phyloP scores from a whole-genome alignment of 2,329 filamentous ascomycete genomes.

The Magnaporthiopsis incrustans region DNA sequence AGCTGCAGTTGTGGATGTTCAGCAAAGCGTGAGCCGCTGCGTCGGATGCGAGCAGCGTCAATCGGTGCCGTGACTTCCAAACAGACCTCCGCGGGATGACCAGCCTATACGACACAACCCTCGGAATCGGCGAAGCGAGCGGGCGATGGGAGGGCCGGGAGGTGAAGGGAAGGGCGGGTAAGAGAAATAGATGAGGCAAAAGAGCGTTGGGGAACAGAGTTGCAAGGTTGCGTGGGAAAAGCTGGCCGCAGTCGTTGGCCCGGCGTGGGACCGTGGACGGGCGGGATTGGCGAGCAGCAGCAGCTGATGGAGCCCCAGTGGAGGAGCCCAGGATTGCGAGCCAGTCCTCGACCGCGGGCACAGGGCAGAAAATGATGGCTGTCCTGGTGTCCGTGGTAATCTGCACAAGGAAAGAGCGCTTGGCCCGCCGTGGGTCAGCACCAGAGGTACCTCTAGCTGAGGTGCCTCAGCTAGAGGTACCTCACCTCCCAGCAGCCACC shows the following conservation, averaged over 20 bases:
- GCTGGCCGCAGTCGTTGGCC: constrained; percentile 1
- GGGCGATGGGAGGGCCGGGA: neutral
- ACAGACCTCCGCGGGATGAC: neutral
- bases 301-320: neutral
- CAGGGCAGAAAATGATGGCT: neutral
- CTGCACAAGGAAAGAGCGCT: neutral
- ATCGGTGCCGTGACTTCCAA: neutral
- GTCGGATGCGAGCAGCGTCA: neutral
- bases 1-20: neutral
- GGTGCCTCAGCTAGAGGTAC: too few relatives aligned
- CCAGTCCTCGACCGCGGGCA: neutral
- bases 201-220: constrained; percentile 3
- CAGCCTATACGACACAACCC: neutral
- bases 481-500: neutral
- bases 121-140: neutral
- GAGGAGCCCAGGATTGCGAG: neutral
- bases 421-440: neutral
- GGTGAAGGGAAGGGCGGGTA: neutral
- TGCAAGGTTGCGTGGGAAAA: constrained; percentile 3
- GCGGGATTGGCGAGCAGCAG: neutral
- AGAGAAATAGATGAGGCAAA: constrained; percentile 1
- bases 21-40: neutral
- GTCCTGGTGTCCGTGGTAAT: neutral
- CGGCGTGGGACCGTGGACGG: constrained; percentile 2
- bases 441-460: neutral